Conservation (phyloP, 805 yeast genomes). For the Saccharomyces eubayanus region DNA sequence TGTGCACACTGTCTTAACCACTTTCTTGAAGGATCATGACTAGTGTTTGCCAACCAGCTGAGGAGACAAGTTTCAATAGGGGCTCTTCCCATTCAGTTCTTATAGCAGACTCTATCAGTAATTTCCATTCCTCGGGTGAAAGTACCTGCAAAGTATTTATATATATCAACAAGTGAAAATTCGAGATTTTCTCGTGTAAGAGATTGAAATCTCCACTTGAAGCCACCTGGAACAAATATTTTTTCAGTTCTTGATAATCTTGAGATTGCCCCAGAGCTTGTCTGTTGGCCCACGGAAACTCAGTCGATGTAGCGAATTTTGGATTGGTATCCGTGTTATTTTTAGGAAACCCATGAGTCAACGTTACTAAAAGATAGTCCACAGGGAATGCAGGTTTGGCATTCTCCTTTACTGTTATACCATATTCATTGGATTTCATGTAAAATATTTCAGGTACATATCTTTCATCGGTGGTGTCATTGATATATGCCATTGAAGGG, state of each 20-base stretch:
- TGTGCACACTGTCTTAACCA: background rate
- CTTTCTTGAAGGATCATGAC: constrained; percentile 42
- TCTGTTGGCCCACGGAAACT: constrained; percentile 75
- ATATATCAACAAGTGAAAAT: constrained; percentile 69
- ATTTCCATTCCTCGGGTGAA: constrained; percentile 43
- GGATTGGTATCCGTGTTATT: constrained; percentile 14
- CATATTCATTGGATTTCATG: constrained; percentile 79
- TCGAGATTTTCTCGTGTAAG: constrained; percentile 39
- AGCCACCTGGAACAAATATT: constrained; percentile 35
- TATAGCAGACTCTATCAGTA: constrained; percentile 42
- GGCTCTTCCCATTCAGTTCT: constrained; percentile 41
- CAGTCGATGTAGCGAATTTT: constrained; percentile 36
- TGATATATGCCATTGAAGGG: constrained; percentile 78
- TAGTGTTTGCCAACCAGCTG: constrained; percentile 79
- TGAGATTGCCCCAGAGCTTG: constrained; percentile 68
- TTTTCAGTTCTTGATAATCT: constrained; percentile 47
- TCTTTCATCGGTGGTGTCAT: constrained; percentile 59
- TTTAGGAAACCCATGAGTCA: constrained; percentile 89
- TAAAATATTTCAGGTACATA: constrained; percentile 94
- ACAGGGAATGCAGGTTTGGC: constrained; percentile 91
- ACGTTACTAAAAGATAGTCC: constrained; percentile 77
- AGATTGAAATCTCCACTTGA: constrained; percentile 26
- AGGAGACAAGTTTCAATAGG: constrained; percentile 35
- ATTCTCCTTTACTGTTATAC: constrained; percentile 73
- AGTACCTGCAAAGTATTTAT: constrained; percentile 50